phyloP scores from a whole-genome alignment of 2,329 filamentous ascomycete genomes.

The Phymatotrichopsis omnivora region DNA sequence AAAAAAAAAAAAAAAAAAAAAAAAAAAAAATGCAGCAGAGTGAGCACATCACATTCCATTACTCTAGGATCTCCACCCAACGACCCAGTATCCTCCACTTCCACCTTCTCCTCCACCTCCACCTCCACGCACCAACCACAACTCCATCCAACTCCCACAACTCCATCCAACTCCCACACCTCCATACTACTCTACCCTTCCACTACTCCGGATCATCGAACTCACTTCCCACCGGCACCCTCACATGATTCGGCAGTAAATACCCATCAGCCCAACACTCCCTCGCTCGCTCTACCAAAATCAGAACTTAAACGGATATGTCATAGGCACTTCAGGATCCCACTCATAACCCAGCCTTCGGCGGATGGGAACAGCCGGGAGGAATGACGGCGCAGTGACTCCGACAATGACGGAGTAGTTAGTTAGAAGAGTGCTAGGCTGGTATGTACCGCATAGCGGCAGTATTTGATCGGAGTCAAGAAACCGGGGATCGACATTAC shows the following conservation, averaged over 20 bases:
- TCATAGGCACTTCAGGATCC: too few species aligned
- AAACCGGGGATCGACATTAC: constrained; percentile 68
- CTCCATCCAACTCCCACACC: too few species aligned
- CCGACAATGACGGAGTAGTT: constrained; percentile 68
- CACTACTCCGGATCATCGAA: constrained; percentile 10
- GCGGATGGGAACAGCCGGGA: constrained; percentile 64
- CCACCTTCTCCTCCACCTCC: too few species aligned
- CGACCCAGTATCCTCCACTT: too few species aligned
- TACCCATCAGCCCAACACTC: background rate
- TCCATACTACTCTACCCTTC: too few species aligned
- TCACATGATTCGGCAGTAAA: constrained; percentile 6
- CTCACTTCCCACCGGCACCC: too few species aligned
- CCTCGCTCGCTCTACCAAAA: background rate
- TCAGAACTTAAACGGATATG: constrained; percentile 65
- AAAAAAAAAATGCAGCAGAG: too few species aligned
- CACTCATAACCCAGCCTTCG: constrained; percentile 61
- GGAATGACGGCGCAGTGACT: constrained; percentile 55
- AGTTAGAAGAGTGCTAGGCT: constrained; percentile 88
- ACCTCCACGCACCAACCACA: too few species aligned
- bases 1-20: too few species aligned
- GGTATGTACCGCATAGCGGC: constrained; percentile 76
- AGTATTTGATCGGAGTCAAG: constrained; percentile 80
- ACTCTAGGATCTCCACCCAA: too few species aligned
- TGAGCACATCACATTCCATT: too few species aligned
- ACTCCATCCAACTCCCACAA: too few species aligned